These are phyloP conservation scores for Geum urbanum DNA, from an alignment of 306 rosid genomes.

Conservation along the genomic window DNA sequence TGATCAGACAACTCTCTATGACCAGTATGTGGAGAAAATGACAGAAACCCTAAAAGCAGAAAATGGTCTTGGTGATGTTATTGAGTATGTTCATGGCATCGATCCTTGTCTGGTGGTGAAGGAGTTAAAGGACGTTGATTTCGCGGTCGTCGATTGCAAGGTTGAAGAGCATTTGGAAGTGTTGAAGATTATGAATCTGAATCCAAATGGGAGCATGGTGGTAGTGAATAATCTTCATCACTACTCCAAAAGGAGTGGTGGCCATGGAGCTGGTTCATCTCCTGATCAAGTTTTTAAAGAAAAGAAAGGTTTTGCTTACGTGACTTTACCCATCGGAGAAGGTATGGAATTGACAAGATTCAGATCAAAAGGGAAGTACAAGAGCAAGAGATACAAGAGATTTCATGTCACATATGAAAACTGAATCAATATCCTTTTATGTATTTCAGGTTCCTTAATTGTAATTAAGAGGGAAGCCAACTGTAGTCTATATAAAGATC, in stretches of 20 bases:
- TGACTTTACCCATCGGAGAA: constrained; percentile 17
- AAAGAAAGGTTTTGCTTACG: constrained; percentile 7
- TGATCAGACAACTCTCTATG: background rate
- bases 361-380: constrained; percentile 4
- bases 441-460: background rate
- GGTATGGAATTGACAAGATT: constrained; percentile 22
- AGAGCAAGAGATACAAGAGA: constrained; percentile 19
- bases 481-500: background rate
- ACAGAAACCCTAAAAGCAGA: background rate
- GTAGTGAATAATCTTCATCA: constrained; percentile 8
- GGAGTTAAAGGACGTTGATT: constrained; percentile 14
- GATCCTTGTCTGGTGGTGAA: constrained; percentile 21
- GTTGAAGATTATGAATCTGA: constrained; percentile 19
- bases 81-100: constrained; percentile 8
- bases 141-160: constrained; percentile 26
- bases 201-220: constrained; percentile 20
- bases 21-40: background rate
- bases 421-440: background rate
- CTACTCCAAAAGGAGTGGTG: background rate
- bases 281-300: constrained; percentile 16
- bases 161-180: constrained; percentile 9
- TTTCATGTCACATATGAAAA: constrained; percentile 28
- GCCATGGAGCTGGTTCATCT: background rate
- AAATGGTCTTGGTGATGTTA: constrained; percentile 12
- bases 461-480: background rate